Conservation (phyloP, 106 monocot species). For the Vanilla planifolia region DNA sequence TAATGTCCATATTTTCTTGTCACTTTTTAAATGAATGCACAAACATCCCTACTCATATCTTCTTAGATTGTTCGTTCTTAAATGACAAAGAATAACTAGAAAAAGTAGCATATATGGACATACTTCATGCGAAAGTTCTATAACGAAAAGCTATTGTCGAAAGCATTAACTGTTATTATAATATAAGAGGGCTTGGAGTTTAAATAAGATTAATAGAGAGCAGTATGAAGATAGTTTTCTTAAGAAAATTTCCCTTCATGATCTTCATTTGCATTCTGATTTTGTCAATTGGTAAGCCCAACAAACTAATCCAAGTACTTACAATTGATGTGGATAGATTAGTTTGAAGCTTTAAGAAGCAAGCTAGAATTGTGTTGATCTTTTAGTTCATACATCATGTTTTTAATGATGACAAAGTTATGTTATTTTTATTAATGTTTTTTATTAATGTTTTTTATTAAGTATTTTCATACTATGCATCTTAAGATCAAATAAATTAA, state of each 20-base stretch:
- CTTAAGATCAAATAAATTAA: no score
- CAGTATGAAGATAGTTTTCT: constrained; percentile 35
- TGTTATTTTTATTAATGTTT: no score
- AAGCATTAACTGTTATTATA: constrained; percentile 61
- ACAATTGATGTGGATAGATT: constrained; percentile 67
- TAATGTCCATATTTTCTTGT: background rate
- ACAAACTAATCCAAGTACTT: constrained; percentile 90
- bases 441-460: no score
- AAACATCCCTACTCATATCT: constrained; percentile 45
- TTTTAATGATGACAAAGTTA: no score
- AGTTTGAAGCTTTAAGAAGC: constrained; percentile 78
- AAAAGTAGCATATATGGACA: constrained; percentile 50
- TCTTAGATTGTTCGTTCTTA: constrained; percentile 58
- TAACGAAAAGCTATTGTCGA: constrained; percentile 7
- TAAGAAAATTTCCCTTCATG: constrained; percentile 61
- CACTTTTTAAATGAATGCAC: constrained; percentile 62
- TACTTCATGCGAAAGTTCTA: constrained; percentile 50
- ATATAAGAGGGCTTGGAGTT: constrained; percentile 44
- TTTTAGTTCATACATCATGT: no score
- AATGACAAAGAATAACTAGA: constrained; percentile 30
- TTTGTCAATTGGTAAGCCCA: constrained; percentile 64
- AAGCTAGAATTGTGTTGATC: constrained; percentile 63
- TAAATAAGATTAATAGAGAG: constrained; percentile 1
- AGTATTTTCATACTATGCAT: no score
- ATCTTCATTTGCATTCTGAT: constrained; percentile 64